Evolutionary conservation across 208 protist species (phyloP), one percentile per base, ranked within the genome.

Genomic region (Tritrichomonas foetus): DNA sequence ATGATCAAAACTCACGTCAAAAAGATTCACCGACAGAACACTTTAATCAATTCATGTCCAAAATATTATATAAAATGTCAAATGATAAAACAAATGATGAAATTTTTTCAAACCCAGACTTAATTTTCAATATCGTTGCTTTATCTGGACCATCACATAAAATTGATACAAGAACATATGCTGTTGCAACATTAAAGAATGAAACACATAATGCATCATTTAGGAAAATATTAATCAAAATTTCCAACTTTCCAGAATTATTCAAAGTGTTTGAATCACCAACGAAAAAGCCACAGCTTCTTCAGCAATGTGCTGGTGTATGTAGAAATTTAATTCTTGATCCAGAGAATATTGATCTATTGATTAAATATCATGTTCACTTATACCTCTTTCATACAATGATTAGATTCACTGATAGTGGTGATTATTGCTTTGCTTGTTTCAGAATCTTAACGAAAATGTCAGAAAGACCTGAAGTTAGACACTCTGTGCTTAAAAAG

Each of bases 281-380:
- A 47, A 57, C 27, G 14, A 57, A 89, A 57, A 57, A 1, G 20
- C 47, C 47, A 61, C 14, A 44, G 41, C 47, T 55, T 41, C 47
- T 25, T 57, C 27, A 47, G 47, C 14, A 27, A 57, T 57, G 1
- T 8, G 41, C 41, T 57, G 47, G 41, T 39, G n/a, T 57, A 22
- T 57, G 25, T 8, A 3, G 78, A 57, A 89, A 89, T 30, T 27
- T 89, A 20, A 89, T 89, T 13, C 33, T 57, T 3, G 78, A 89
- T 11, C 20, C 44, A 27, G 47, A 57, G n/a, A 57, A 89, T 57
- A 16, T 53, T 57, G 20, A 53, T 20, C 3, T 33, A 61, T 53
- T 89, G 5, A 39, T 89, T 30, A 22, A 53, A 89, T 41, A 89
- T 89, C n/a, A 57, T 89, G 13, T 89, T 89, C 78, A 89, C 30